A percentile compares a stretch with the other conserved stretches of the same genome.
phyloP scores from a whole-genome alignment of 331 rosid species.

The Cydonia oblonga region DNA sequence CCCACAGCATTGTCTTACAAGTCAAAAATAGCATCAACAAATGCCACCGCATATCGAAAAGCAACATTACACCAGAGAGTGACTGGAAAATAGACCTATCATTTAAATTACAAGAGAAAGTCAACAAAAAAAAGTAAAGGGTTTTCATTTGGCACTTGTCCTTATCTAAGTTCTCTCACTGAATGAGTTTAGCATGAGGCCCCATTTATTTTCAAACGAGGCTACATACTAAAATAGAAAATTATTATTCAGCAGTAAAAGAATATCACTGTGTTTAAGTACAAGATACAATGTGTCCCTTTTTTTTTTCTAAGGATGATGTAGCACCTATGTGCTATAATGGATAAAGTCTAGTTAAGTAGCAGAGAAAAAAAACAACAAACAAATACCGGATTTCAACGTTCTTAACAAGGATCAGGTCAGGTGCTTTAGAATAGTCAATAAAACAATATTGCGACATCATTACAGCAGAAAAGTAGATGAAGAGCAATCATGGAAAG shows the following conservation, averaged over 20 bases:
- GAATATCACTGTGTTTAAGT: background rate
- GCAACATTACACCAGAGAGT: background rate
- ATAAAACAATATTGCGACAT: background rate
- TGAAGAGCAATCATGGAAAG: background rate
- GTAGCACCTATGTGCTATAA: background rate
- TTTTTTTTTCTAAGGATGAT: background rate
- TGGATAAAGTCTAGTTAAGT: background rate
- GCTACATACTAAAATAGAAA: background rate
- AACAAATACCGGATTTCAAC: background rate
- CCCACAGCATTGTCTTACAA: background rate
- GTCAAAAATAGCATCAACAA: background rate
- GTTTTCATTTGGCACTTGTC: background rate
- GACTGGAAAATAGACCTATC: background rate
- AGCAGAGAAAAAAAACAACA: background rate
- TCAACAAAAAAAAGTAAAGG: background rate
- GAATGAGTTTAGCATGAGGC: background rate
- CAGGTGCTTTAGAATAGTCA: background rate
- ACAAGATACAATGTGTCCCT: background rate
- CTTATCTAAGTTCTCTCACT: background rate
- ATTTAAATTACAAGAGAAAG: background rate
- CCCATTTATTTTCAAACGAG: background rate
- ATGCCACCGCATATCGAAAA: background rate
- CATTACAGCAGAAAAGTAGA: background rate
- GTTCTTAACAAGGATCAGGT: background rate
- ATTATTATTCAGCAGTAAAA: background rate